Evolutionary conservation across 2,329 filamentous ascomycete species (phyloP), one percentile per base, ranked within the genome.

Genomic region (Ophiostoma pallidulum): DNA sequence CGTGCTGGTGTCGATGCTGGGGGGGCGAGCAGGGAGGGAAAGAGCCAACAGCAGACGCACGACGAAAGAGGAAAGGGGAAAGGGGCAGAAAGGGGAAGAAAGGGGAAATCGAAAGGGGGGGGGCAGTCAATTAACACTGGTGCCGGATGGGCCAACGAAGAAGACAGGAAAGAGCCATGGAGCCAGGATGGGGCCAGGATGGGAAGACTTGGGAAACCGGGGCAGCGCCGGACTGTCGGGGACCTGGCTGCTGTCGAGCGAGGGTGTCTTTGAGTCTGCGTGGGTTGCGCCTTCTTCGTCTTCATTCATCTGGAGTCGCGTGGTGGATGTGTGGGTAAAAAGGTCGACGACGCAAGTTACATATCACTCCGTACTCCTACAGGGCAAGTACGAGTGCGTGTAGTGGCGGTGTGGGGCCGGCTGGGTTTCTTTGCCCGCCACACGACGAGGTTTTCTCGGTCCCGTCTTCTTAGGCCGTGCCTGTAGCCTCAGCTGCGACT

Each of bases 281-380:
- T 38, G 45, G 45, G 45, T 41, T 36, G 38, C 32, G 29, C 32
- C 28, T 38, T 38, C 45, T 29, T 28, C 8, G 13, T 31, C 18
- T 36, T 26, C 19, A 16, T 28, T 18, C 14, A 36, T 24, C 28
- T 45, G 44, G 40, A 44, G 44, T 50, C 48, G 48, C 31, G 44
- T 44, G 40, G 36, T 47, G 44, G 48, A 28, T 46, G 48, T 50
- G 48, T 50, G 43, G 48, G 39, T 46, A 33, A 44, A 12, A 28
- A 28, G 41, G 39, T 36, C 32, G 35, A 35, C 22, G 29, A 9
- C 29, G 29, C n/a, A 32, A 12, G 24, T 20, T 28, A 40, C 36
- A 13, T 19, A 26, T n/a, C 16, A 39, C 20, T 16, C 37, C 14
- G 20, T 26, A 26, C 14, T 12, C 4, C 32, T 35, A n/a, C n/a